Evolutionary conservation across 345 rosid genomes (phyloP), one percentile per base, ranked within the genome.

Genomic region (Geranium rotundifolium): DNA sequence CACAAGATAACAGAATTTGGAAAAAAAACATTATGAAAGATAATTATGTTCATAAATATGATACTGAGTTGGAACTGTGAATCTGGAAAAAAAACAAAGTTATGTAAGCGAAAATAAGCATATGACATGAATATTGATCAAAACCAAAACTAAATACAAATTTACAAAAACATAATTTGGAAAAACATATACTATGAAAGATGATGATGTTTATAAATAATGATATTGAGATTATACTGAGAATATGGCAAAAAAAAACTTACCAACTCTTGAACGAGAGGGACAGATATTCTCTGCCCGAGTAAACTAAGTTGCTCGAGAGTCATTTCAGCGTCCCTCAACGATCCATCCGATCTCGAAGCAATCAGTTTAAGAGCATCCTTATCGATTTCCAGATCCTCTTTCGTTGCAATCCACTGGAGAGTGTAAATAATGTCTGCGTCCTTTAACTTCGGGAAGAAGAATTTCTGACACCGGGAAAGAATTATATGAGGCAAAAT

Each of bases 251-350:
- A 29, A 34, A 34, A 34, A 41, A 41, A 62, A 66, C 85, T 70
- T 65, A 95, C 97, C 92, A 95, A 69, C 75, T 95, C 97, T 79
- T 95, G 99, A 76, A 95, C 97, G 65, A 95, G 74, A 65, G 80
- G 80, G 57, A 90, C 82, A 49, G 87, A 86, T 71, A 95, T 85
- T 80, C 80, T 84, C 74, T 82, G 87, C 69, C 99, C 99, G 5
- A 95, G 91, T 71, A 95, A 80, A 71, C 95, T 82, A 19, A 95
- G 75, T 65, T 95, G 99, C 68, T 90, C 97, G 19, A 95, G 83
- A 63, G 97, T 95, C 97, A 95, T 95, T 70, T 86, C 86, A 0
- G 97, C 95, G 70, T 95, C 97, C 80, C 99, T 81, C 73, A 95
- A 76, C 1, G 99, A 95, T 63, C 99, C 99, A 75, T 95, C 97